phyloP scores from a whole-genome alignment of 2,329 filamentous ascomycete species.

The Colletotrichum shisoi region DNA sequence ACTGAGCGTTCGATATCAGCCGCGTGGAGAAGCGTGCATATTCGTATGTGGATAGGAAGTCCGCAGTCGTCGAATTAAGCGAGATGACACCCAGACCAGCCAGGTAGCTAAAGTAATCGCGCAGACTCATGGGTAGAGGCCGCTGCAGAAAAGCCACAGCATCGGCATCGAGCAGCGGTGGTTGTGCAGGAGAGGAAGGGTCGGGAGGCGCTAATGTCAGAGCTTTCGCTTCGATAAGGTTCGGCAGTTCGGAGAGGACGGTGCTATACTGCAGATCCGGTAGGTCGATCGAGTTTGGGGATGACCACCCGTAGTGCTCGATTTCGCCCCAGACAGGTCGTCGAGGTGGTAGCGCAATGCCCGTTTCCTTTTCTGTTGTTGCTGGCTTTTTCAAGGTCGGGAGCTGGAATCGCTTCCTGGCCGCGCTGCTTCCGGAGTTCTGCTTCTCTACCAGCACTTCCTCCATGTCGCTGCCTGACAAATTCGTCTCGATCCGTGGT shows the following conservation, averaged over 20 bases:
- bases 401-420: constrained; percentile 41
- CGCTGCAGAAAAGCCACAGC: constrained; percentile 77
- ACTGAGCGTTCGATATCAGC: constrained; percentile 73
- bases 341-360: constrained; percentile 60
- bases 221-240: constrained; percentile 90
- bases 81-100: constrained; percentile 69
- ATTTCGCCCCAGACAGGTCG: constrained; percentile 79
- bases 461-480: constrained; percentile 36
- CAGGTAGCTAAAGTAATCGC: constrained; percentile 80
- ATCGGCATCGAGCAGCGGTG: constrained; percentile 67
- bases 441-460: constrained; percentile 36
- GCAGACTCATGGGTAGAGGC: constrained; percentile 73
- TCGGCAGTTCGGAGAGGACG: constrained; percentile 83
- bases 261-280: constrained; percentile 83
- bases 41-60: constrained; percentile 82
- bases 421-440: constrained; percentile 35
- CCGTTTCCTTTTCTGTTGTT: constrained; percentile 51
- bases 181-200: constrained; percentile 50
- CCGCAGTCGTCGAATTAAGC: constrained; percentile 55
- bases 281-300: constrained; percentile 76
- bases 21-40: constrained; percentile 79
- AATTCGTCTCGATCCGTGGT: constrained; percentile 63
- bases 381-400: constrained; percentile 49
- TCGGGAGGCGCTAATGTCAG: constrained; percentile 78
- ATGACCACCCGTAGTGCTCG: constrained; percentile 87